These are phyloP conservation scores for Maudiozyma bulderi DNA, from an alignment of 805 yeast genomes.

Conservation along the genomic window DNA sequence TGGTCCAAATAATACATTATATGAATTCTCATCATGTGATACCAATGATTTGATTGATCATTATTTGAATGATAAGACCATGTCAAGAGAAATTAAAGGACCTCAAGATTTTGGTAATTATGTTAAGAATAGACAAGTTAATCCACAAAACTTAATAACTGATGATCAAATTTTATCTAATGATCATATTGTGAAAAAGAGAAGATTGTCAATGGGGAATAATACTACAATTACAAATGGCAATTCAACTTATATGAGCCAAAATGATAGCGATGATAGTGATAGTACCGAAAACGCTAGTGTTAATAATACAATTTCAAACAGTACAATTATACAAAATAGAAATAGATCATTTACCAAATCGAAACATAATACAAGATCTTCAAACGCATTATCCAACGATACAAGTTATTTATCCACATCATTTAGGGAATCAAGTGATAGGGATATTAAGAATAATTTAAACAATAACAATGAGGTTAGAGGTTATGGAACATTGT, in stretches of 20 bases:
- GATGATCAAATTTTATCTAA: neutral
- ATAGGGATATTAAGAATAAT: conserved; percentile 8
- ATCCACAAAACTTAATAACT: neutral
- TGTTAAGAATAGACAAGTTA: conserved; percentile 32
- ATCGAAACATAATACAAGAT: neutral
- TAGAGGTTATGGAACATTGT: conserved; percentile 15
- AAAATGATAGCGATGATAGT: neutral
- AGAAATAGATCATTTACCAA: neutral
- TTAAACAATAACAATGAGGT: conserved; percentile 18
- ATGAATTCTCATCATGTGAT: conserved; percentile 75
- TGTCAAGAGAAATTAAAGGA: conserved; percentile 48
- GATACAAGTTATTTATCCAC: neutral
- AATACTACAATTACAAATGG: neutral
- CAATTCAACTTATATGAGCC: neutral
- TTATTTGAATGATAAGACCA: conserved; percentile 27
- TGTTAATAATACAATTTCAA: neutral
- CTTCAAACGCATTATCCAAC: neutral
- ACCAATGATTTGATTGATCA: conserved; percentile 40
- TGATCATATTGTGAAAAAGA: conserved; percentile 1
- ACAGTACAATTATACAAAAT: neutral
- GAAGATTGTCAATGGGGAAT: conserved; percentile 5
- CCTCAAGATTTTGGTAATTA: conserved; percentile 62
- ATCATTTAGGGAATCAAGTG: conserved; percentile 2
- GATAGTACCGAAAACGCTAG: neutral
- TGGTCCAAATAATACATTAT: conserved; percentile 73